Percentiles rank a stretch among this genome's conserved stretches.
phyloP scores from a whole-genome alignment of 2,329 filamentous ascomycete species.

The Diaporthe sp. region DNA sequence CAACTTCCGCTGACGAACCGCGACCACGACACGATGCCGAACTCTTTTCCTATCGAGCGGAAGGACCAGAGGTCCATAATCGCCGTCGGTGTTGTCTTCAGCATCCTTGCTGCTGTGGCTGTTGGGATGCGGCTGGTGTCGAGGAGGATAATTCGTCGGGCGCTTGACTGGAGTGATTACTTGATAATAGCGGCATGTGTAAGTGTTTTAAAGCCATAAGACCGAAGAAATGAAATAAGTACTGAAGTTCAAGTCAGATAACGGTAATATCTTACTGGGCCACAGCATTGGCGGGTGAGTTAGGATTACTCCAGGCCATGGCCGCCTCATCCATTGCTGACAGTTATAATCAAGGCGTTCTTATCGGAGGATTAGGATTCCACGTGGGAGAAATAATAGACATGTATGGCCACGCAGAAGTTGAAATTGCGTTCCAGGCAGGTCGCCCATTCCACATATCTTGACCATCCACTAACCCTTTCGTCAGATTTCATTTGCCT shows the following conservation, averaged over 20 bases:
- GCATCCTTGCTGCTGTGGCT: neutral
- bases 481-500: slow-evolving; percentile 1
- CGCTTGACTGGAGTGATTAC: slow-evolving; percentile 12
- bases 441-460: neutral
- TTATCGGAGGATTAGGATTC: slow-evolving; percentile 1
- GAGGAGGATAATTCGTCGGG: neutral
- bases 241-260: neutral
- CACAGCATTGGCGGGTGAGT: slow-evolving; percentile 15
- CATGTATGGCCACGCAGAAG: neutral
- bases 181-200: slow-evolving; percentile 14
- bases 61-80: slow-evolving; percentile 6
- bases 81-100: slow-evolving; percentile 12
- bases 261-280: slow-evolving; percentile 16
- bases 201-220: neutral
- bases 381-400: slow-evolving; percentile 15
- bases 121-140: slow-evolving; percentile 21
- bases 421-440: slow-evolving; percentile 17
- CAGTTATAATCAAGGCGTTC: neutral
- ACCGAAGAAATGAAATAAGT: neutral
- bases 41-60: slow-evolving; percentile 13
- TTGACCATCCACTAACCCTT: neutral
- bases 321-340: neutral
- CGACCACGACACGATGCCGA: slow-evolving; percentile 16
- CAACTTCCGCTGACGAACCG: neutral
- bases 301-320: accelerated